Evolutionary conservation across 345 rosid species (phyloP).

Genomic region (Bretschneidera sinensis): DNA sequence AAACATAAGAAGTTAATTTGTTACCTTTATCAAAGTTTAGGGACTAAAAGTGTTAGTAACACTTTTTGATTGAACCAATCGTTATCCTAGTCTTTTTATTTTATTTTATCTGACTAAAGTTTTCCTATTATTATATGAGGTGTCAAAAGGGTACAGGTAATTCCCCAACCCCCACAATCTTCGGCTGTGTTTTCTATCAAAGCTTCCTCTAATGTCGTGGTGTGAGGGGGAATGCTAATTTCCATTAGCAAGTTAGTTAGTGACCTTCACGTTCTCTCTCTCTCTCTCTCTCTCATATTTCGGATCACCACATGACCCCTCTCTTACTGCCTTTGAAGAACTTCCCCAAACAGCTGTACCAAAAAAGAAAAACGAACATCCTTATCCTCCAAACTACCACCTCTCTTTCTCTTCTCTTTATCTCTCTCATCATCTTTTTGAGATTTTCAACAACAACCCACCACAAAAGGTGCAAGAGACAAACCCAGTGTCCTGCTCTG

Average conservation of each 20-base stretch:
- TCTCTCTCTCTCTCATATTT: constrained; percentile 27
- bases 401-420: background rate
- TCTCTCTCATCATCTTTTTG: constrained; percentile 2
- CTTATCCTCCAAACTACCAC: background rate
- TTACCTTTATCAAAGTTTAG: no score
- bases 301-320: constrained; percentile 72
- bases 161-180: no score
- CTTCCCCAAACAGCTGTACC: constrained; percentile 15
- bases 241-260: constrained; percentile 18
- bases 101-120: no score
- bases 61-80: no score
- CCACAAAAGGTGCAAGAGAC: constrained; percentile 7
- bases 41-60: no score
- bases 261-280: constrained; percentile 29
- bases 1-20: no score
- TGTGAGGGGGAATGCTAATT: constrained; percentile 22
- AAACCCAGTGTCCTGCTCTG: constrained; percentile 2
- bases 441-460: constrained; percentile 22
- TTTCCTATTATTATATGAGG: no score
- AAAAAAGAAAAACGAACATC: background rate
- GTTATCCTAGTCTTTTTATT: no score
- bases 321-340: constrained; percentile 18
- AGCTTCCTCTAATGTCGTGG: constrained; percentile 28
- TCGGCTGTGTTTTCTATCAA: no score
- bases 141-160: no score